phyloP scores from a whole-genome alignment of 23 red algal species.

The Gracilariopsis chorda region DNA sequence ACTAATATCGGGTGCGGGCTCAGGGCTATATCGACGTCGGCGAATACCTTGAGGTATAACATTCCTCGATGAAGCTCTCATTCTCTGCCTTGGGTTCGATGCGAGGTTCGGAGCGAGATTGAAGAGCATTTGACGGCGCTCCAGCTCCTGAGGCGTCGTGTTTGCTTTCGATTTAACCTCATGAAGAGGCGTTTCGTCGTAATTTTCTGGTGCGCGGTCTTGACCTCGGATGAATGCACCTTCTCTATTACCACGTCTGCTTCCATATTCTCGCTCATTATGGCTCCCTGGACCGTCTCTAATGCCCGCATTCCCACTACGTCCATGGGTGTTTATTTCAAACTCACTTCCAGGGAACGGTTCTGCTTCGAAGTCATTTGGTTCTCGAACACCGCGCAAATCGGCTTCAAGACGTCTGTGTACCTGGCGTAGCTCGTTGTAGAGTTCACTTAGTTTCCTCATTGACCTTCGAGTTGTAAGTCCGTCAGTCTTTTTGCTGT shows the following conservation, averaged over 20 bases:
- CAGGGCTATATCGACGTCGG: not conserved
- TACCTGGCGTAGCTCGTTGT: conserved; percentile 56
- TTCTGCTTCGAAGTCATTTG: conserved; percentile 15
- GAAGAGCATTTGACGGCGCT: not conserved
- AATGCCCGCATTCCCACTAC: not conserved
- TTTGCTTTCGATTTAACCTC: not conserved
- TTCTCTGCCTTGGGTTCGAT: not conserved
- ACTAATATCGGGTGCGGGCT: not conserved
- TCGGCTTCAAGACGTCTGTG: conserved; percentile 55
- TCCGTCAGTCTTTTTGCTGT: not conserved
- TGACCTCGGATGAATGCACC: not conserved
- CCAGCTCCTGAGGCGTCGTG: not conserved
- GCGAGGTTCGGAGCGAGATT: not conserved
- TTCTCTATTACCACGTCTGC: not conserved
- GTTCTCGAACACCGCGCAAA: conserved; percentile 27
- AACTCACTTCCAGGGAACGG: not conserved
- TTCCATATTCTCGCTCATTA: not conserved
- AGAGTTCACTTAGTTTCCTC: conserved; percentile 56
- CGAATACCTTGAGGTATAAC: not conserved
- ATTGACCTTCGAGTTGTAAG: conserved; percentile 31
- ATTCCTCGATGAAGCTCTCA: not conserved
- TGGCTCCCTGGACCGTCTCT: not conserved
- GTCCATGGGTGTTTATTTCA: not conserved
- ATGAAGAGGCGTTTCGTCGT: too few relatives aligned
- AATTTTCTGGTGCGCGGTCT: not conserved